Evolutionary conservation across 768 basidiomycete species (phyloP).

Genomic region (Leucocoprinus birnbaumii): DNA sequence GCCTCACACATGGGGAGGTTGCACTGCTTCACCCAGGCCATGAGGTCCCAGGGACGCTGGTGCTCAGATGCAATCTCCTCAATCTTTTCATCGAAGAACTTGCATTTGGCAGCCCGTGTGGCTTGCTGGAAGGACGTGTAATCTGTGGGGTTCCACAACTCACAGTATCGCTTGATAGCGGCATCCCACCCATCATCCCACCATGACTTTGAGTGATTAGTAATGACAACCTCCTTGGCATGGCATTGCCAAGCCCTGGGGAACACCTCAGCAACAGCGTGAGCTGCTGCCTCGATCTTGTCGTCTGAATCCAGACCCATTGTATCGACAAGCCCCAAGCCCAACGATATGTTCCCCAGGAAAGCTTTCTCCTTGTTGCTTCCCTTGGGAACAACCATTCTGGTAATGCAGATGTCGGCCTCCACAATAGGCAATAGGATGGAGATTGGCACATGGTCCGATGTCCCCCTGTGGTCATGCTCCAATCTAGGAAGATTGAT

Average conservation of each 20-base stretch:
- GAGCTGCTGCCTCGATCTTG: no score
- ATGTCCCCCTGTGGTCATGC: background rate
- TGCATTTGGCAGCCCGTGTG: constrained; percentile 8
- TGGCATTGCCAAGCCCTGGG: background rate
- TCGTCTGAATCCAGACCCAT: background rate
- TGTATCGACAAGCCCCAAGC: background rate
- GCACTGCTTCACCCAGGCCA: constrained; percentile 16
- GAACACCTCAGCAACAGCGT: background rate
- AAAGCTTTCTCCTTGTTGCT: background rate
- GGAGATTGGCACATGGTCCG: background rate
- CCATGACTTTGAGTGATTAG: background rate
- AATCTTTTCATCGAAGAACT: constrained; percentile 16
- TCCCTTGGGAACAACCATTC: background rate
- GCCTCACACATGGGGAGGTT: constrained; percentile 12
- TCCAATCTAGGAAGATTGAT: background rate
- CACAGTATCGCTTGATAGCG: background rate
- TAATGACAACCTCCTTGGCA: background rate
- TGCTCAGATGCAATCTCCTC: constrained; percentile 8
- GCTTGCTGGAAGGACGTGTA: background rate
- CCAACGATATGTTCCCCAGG: background rate
- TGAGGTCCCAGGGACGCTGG: constrained; percentile 19
- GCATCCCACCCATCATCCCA: background rate
- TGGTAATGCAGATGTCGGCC: background rate
- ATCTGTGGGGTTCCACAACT: background rate
- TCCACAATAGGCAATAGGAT: background rate